Evolutionary conservation across 495 filamentous ascomycete genomes (phyloP), one percentile per base, ranked within the genome.

Genomic region (Lentithecium fluviatile): DNA sequence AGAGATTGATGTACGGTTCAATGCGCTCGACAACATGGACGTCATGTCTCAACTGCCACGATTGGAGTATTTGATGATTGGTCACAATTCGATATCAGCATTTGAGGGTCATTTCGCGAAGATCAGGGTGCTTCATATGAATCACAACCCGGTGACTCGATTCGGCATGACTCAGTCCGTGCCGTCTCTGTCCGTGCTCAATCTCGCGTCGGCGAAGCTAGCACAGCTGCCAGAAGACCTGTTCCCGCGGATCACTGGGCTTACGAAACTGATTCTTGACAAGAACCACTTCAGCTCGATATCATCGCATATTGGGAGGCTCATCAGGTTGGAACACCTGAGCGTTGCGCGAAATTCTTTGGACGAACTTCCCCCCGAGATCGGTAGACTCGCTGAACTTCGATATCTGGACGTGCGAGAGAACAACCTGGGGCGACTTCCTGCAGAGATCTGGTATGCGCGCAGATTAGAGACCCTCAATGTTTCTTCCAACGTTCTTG

Each of bases 231-330:
- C 84, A 7, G 93, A 97, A 66, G 83, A 85, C 40, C 80, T 93
- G 13, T 97, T 95, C 70, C 87, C 90, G 60, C 89, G 92, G 71
- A 82, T 97, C 74, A 81, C 88, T 19, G 93, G 89, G 69, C 71
- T 97, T 47, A 86, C 90, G 40, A 90, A 91, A 62, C 82, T 99
- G 20, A 83, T 91, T 38, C 79, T 99, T 19, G 93, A 97, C 71
- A 91, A 90, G 69, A 99, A 99, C 65, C 94, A 97, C 71, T 91
- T 97, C 62, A 89, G 91, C 4, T 91, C 90, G 1, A 78, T 97
- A 32, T 91, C 91, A 0, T 78, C 80, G 49, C 85, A 92, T 49
- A 88, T 97, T 60, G 91, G 92, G 25, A 90, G 87, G 62, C 78
- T 99, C 34, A 82, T 83, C 58, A 88, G 82, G 60, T 79, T 99